Percentiles rank a stretch among this genome's conserved stretches.
Evolutionary conservation across 768 basidiomycete genomes (phyloP).

Genomic region (Collybiopsis luxurians): DNA sequence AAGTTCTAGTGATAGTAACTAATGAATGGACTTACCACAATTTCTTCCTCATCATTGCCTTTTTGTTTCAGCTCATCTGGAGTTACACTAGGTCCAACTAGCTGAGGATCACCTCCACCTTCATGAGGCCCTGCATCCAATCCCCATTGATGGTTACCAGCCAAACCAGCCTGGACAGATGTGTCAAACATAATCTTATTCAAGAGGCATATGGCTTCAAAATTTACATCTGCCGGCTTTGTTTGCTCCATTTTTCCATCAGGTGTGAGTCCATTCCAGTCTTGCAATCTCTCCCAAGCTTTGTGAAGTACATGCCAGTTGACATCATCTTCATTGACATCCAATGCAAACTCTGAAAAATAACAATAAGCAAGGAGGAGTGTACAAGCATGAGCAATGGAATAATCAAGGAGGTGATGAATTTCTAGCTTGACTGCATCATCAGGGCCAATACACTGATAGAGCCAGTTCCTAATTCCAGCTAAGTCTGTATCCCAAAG

Average conservation of each 20-base stretch:
- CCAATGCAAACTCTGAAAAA: background rate
- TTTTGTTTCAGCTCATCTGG: too few relatives aligned
- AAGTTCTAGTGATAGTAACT: too few relatives aligned
- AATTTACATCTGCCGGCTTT: slow-evolving; percentile 6
- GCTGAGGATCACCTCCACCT: too few relatives aligned
- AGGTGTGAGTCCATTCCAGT: background rate
- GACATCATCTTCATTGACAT: background rate
- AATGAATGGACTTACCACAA: too few relatives aligned
- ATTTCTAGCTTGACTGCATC: too few relatives aligned
- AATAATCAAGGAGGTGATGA: too few relatives aligned
- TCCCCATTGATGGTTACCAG: slow-evolving; percentile 23
- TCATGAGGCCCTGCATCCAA: slow-evolving; percentile 21
- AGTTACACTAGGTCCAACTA: too few relatives aligned
- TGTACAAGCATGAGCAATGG: too few relatives aligned
- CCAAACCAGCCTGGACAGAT: slow-evolving; percentile 15
- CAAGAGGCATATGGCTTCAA: slow-evolving; percentile 3
- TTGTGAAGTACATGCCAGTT: background rate
- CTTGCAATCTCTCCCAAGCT: background rate
- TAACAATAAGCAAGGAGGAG: background rate
- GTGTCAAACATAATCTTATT: slow-evolving; percentile 14
- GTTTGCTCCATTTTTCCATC: background rate
- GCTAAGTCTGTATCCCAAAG: too few relatives aligned
- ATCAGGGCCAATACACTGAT: too few relatives aligned
- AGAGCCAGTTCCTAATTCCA: too few relatives aligned
- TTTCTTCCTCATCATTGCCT: too few relatives aligned